phyloP scores from a whole-genome alignment of 2,329 filamentous ascomycete species.

The Diaporthe nobilis region DNA sequence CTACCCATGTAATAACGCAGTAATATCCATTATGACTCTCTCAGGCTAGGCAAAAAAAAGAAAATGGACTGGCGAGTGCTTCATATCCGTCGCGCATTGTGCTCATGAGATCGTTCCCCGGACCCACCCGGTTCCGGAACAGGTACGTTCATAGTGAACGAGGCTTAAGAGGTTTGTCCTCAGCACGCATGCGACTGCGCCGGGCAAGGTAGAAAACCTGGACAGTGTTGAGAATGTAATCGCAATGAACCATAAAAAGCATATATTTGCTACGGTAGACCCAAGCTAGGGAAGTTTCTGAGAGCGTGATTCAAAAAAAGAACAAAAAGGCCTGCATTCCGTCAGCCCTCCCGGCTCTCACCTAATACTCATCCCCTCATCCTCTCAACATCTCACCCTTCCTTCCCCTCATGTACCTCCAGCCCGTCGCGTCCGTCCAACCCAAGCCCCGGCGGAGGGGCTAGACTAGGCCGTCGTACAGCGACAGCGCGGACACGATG shows the following conservation, averaged over 20 bases:
- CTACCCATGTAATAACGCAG: slow-evolving; percentile 20
- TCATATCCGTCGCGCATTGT: not conserved
- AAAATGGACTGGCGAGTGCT: not conserved
- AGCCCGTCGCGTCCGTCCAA: not conserved
- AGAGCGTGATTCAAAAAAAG: slow-evolving; percentile 27
- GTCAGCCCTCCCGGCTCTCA: slow-evolving; percentile 18
- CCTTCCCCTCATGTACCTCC: not conserved
- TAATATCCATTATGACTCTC: slow-evolving; percentile 32
- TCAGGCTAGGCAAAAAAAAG: slow-evolving; percentile 26
- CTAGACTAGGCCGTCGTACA: slow-evolving; percentile 95
- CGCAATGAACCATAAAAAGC: slow-evolving; percentile 28
- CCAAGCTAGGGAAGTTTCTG: slow-evolving; percentile 34
- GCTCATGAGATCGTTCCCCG: not conserved
- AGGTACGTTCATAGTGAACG: not conserved
- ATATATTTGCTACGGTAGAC: slow-evolving; percentile 37
- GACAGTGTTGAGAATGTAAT: too few relatives aligned
- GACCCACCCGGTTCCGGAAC: not conserved
- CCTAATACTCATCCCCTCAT: not conserved
- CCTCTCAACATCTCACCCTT: not conserved
- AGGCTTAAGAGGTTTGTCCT: too few relatives aligned
- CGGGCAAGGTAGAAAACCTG: not conserved
- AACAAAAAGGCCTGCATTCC: slow-evolving; percentile 16
- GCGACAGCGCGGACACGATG: slow-evolving; percentile 94
- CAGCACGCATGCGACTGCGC: not conserved
- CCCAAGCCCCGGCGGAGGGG: not conserved